Evolutionary conservation across 345 rosid species (phyloP).

Genomic region (Populus simonii): DNA sequence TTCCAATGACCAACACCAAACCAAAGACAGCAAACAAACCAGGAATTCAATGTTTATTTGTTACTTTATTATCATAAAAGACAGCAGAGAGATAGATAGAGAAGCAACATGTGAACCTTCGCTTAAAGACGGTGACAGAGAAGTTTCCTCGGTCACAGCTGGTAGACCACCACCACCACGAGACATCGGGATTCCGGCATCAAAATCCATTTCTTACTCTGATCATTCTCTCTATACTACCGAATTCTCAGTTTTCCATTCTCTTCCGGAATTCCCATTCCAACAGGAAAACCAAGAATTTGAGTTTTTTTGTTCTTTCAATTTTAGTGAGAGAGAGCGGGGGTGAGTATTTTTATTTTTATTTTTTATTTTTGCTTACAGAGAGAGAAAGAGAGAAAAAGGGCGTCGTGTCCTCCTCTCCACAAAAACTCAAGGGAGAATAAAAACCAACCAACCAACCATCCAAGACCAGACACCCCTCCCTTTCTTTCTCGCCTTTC

Average conservation of each 20-base stretch:
- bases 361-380: neutral
- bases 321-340: constrained; percentile 1
- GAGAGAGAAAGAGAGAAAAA: constrained; percentile 17
- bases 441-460: constrained; percentile 44
- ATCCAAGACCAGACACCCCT: constrained; percentile 13
- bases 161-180: constrained; percentile 27
- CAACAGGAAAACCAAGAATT: neutral
- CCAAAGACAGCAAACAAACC: neutral
- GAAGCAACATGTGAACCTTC: constrained; percentile 37
- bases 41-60: neutral
- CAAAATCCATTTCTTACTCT: constrained; percentile 51
- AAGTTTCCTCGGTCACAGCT: constrained; percentile 44
- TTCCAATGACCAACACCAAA: neutral
- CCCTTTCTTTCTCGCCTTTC: neutral
- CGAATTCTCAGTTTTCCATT: constrained; percentile 26
- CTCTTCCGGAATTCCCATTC: constrained; percentile 27
- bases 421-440: constrained; percentile 33
- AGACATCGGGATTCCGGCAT: constrained; percentile 70
- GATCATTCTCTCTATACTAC: constrained; percentile 40
- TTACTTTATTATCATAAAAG: neutral
- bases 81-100: neutral
- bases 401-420: constrained; percentile 61
- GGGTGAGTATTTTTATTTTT: neutral
- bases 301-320: neutral
- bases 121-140: constrained; percentile 58